Evolutionary conservation across 2,329 filamentous ascomycete species (phyloP), one percentile per base, ranked within the genome.

Genomic region (Penicillium sp.): DNA sequence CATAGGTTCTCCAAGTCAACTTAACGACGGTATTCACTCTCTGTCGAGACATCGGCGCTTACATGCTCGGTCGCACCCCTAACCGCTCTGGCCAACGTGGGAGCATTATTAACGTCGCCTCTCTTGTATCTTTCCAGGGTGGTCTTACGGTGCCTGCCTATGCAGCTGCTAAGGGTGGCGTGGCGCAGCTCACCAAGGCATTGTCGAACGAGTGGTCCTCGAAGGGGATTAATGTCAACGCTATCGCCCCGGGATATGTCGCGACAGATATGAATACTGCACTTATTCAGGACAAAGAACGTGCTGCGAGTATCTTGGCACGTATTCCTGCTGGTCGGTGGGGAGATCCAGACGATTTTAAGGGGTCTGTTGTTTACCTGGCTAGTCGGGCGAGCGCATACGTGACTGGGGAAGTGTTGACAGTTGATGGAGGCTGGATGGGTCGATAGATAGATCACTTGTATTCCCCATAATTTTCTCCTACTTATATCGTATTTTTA

Each of bases 371-470:
- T 0, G 87, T 95, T 23, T 96, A 85, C 67, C 75, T 96, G 59
- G 89, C 89, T 2, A 88, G 88, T 65, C 81, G 77, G 70, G 88
- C 87, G 14, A 89, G 88, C 69, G 84, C 79, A 8, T 96, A 96
- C 76, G 87, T 96, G 41, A 90, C 83, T 62, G 91, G 91, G 0
- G 89, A 95, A 75, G 79, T 90, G 6, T 68, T 95, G 63, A 87
- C 89, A 31, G 89, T 96, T 42, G 92, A 96, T 74, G 92, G 92
- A 6, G 92, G 92, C 8, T 96, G 90, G 91, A 94, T 95, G 90
- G 90, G 89, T 1, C 80, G 90, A 78, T 95, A 78, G 56, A 33
- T 20, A 20, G 47, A 33, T 14, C 4, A 27, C 4, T 31, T 15
- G 29, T 14, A 31, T 15, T 31, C 6, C 29, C 15, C 29, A 3